Conservation (phyloP, 345 rosid genomes). For the Lepidium didymum region DNA sequence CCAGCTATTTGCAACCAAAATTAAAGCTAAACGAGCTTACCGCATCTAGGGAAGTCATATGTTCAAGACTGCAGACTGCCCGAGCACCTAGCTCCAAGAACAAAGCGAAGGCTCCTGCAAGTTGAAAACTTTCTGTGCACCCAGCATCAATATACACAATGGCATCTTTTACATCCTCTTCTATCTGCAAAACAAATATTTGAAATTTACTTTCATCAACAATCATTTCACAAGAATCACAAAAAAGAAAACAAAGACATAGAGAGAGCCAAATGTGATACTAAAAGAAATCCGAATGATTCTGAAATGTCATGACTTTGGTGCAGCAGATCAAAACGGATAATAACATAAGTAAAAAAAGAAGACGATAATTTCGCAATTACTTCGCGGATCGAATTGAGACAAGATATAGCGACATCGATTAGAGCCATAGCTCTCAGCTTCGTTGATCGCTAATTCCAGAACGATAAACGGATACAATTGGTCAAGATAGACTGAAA, state of each 20-base stretch:
- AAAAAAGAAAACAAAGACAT: background rate
- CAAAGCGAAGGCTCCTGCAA: constrained; percentile 73
- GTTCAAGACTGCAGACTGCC: constrained; percentile 77
- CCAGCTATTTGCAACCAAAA: background rate
- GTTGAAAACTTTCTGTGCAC: constrained; percentile 88
- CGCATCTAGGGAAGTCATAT: constrained; percentile 61
- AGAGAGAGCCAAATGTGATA: background rate
- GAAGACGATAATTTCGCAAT: background rate
- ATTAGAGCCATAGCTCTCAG: constrained; percentile 47
- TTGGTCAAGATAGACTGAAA: background rate
- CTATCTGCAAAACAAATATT: constrained; percentile 34
- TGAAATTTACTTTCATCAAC: background rate
- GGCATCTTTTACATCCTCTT: constrained; percentile 62
- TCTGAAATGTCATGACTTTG: background rate
- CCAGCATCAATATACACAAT: constrained; percentile 84
- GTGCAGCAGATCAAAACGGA: background rate
- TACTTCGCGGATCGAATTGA: constrained; percentile 73
- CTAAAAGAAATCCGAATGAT: background rate
- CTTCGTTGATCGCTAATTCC: background rate
- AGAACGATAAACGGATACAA: background rate
- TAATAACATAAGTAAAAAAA: background rate
- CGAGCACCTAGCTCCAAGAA: constrained; percentile 67
- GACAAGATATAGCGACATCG: constrained; percentile 69
- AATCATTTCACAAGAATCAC: background rate
- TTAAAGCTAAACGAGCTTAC: constrained; percentile 36